Percentiles rank a stretch among this genome's conserved stretches.
phyloP scores from a whole-genome alignment of 805 yeast species.

The Alloascoidea africana region DNA sequence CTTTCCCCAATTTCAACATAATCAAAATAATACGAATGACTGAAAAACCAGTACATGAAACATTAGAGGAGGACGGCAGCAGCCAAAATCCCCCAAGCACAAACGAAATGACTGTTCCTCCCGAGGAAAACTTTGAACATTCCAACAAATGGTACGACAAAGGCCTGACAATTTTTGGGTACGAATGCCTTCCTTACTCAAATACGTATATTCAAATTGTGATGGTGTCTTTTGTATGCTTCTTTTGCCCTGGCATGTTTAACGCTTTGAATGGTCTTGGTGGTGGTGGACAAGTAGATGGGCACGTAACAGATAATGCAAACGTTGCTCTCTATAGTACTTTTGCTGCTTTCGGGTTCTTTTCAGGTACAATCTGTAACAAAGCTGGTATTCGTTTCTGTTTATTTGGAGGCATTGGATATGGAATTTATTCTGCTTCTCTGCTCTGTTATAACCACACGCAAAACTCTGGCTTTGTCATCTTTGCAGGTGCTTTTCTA shows the following conservation, averaged over 20 bases:
- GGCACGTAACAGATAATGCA: conserved; percentile 5
- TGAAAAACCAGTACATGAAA: no score
- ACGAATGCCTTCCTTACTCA: conserved; percentile 22
- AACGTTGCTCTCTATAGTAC: conserved; percentile 4
- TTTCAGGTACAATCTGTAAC: conserved; percentile 19
- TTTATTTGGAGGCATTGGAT: conserved; percentile 30
- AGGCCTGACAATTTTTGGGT: conserved; percentile 10
- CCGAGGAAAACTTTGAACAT: no score
- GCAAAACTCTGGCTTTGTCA: conserved; percentile 24
- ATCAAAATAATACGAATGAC: no score
- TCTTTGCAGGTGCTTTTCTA: conserved; percentile 40
- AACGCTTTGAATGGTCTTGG: conserved; percentile 36
- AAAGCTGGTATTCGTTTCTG: conserved; percentile 25
- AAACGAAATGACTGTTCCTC: no score
- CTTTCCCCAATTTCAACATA: no score
- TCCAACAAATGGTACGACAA: conserved; percentile 12
- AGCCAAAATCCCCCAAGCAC: no score
- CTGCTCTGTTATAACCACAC: conserved; percentile 25
- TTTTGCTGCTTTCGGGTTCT: conserved; percentile 5
- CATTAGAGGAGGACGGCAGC: no score
- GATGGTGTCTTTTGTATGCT: conserved; percentile 29
- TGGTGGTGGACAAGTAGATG: conserved; percentile 30
- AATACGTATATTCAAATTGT: conserved; percentile 26
- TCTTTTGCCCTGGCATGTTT: conserved; percentile 38
- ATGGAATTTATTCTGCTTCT: conserved; percentile 29